Base-by-base conservation (phyloP, 768 basidiomycete species). In the Tylopilus felleus region DNA sequence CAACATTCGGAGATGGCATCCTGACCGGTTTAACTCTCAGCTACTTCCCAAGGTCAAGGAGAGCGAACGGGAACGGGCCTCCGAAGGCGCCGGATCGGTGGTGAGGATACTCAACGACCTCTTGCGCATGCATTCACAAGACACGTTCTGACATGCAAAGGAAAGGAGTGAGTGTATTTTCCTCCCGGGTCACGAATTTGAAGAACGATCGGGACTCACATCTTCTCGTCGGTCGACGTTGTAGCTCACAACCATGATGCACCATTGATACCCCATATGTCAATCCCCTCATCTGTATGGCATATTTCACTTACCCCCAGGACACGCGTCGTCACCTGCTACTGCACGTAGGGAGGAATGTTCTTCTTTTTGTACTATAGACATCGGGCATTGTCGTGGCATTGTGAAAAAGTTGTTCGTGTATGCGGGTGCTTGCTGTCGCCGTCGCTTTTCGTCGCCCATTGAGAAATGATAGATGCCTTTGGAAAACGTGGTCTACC, bases 1-100 rank as follows among this genome's bases (percentile, higher is more conserved):
- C 56, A 81, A 84, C 50, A 77, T 92, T 60, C 79, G 80, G 68
- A 73, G 78, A 58, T 92, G 88, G 89, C 89, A 92, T 69, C 89
- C 90, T 5, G 90, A 92, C 70, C 82, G 86, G 31, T 91, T 92
- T 63, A 85, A 90, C 59, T 82, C 82, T 33, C 83, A 85, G 66
- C 71, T 81, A 49, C 66, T 91, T 64, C 72, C 77, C 12, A 83
- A 83, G 69, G 86, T 90, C 46, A 70, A 73, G 46, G 83, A 84
- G 56, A 75, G 66, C 33, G 86, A 90, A 56, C 77, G 76, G 65
- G 87, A 83, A 63, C 79, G 69, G 62, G 87, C 92, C 47, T 79
- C 81, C 70, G 78, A 80, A 53, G 90, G 84, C n/a, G 86, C 86
- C 1, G 88, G 88, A 25, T 71, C 72, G 27, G 90, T 93, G 48